Evolutionary conservation across 2,329 filamentous ascomycete species (phyloP).

Genomic region (Fusarium tanahbumbuense): DNA sequence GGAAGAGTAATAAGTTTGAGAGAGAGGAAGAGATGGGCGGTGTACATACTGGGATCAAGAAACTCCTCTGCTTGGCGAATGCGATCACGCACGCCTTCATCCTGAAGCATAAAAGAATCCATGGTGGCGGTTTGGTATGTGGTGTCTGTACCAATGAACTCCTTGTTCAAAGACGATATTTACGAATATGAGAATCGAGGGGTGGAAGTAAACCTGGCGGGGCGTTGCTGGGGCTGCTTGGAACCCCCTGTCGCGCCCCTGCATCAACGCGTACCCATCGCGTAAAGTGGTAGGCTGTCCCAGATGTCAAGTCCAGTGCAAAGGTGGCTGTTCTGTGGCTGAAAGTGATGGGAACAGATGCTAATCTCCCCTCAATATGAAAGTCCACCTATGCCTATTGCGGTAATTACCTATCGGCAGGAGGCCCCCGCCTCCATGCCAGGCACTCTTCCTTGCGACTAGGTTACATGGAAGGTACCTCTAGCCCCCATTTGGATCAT

Average conservation of each 20-base stretch:
- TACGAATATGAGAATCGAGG: conserved; percentile 31
- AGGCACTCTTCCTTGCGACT: background rate
- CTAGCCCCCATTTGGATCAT: conserved; percentile 9
- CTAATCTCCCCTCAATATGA: conserved; percentile 1
- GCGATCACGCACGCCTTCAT: conserved; percentile 86
- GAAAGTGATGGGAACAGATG: background rate
- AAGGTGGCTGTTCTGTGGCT: conserved; percentile 23
- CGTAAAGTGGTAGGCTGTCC: conserved; percentile 43
- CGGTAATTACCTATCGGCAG: conserved; percentile 28
- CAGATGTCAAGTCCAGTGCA: background rate
- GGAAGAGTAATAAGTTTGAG: background rate
- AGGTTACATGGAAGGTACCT: background rate
- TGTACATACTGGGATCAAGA: conserved; percentile 83
- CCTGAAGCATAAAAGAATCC: conserved; percentile 80
- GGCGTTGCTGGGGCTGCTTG: conserved; percentile 31
- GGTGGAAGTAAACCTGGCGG: conserved; percentile 30
- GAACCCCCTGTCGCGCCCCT: conserved; percentile 35
- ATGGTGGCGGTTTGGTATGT: conserved; percentile 58
- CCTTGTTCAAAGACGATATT: conserved; percentile 16
- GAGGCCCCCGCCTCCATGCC: conserved; percentile 4
- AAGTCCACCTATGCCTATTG: conserved; percentile 14
- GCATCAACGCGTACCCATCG: conserved; percentile 40
- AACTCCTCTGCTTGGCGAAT: conserved; percentile 92
- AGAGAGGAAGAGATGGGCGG: background rate
- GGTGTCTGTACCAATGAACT: conserved; percentile 19